These are phyloP conservation scores for Mycena venus DNA, from an alignment of 768 basidiomycete genomes.

Conservation along the genomic window DNA sequence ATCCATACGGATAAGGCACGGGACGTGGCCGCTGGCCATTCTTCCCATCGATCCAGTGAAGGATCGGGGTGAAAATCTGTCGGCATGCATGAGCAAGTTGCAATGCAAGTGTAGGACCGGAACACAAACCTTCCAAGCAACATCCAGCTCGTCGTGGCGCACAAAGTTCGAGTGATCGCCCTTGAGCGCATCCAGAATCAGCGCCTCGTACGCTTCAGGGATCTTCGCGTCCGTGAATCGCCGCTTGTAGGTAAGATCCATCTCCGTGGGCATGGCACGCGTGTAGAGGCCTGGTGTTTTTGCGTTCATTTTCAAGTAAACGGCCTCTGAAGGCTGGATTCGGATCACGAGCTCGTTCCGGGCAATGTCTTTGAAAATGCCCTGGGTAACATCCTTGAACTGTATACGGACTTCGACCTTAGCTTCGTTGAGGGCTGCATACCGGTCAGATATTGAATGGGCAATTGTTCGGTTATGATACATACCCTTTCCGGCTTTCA, in stretches of 20 bases:
- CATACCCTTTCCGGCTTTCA: slow-evolving; percentile 97
- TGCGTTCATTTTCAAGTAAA: slow-evolving; percentile 96
- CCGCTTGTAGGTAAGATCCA: slow-evolving; percentile 98
- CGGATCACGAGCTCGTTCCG: slow-evolving; percentile 98
- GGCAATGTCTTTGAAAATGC: slow-evolving; percentile 96
- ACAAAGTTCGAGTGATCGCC: slow-evolving; percentile 99
- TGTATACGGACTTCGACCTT: slow-evolving; percentile 26
- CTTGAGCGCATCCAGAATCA: slow-evolving; percentile 95
- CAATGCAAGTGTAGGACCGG: no score
- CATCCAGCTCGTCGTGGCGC: slow-evolving; percentile 95
- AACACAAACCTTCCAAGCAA: slow-evolving; percentile 90
- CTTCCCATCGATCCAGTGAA: slow-evolving; percentile 95
- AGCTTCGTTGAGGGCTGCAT: slow-evolving; percentile 86
- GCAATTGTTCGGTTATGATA: slow-evolving; percentile 28
- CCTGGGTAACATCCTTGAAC: slow-evolving; percentile 84
- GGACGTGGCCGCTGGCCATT: slow-evolving; percentile 77
- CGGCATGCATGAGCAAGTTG: not conserved
- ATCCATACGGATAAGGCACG: slow-evolving; percentile 89
- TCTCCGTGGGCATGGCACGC: slow-evolving; percentile 93
- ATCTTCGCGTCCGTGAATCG: slow-evolving; percentile 93
- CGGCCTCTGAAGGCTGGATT: slow-evolving; percentile 95
- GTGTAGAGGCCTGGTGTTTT: slow-evolving; percentile 95
- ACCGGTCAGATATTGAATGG: slow-evolving; percentile 27
- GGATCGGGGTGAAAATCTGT: slow-evolving; percentile 93
- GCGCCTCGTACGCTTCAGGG: slow-evolving; percentile 96